Evolutionary conservation across 2,329 filamentous ascomycete genomes (phyloP), one percentile per base, ranked within the genome.

Genomic region (Magnaporthales sp.): DNA sequence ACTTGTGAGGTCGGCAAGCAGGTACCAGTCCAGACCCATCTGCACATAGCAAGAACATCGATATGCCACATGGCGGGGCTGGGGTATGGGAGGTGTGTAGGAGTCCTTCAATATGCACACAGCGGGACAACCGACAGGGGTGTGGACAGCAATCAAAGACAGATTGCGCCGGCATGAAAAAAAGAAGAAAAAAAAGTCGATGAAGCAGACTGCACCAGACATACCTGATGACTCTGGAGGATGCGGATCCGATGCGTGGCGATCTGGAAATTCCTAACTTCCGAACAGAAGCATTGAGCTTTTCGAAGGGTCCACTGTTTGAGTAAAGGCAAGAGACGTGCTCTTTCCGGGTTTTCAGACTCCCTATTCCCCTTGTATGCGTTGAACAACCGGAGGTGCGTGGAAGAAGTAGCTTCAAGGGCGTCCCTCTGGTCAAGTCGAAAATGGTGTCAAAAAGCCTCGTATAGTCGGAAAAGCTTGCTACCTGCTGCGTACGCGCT

Each of bases 31-130:
- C 61, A 63, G 61, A 32, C 9, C 11, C 24, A 60, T 60, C 56
- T 60, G 56, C 11, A 60, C 22, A 24, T 27, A 60, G 26, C 26
- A 60, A 26, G 26, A 60, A 60, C 22, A 15, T 67, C 68, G 66
- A 69, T 70, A 70, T 65, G 72, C 73, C 73, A 75, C 73, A 76
- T 76, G 75, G 77, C 75, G 74, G 77, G 77, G 76, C 75, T 73
- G 72, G 73, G 74, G 74, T 69, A 71, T 68, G 27, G 71, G 70
- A 69, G 72, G 68, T 71, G 68, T 70, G 72, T 73, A 71, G 71
- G 72, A 70, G 56, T 60, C 56, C 56, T 27, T 60, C 56, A 27
- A 7, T 60, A 60, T 26, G 22, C 56, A 29, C 3, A 29, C 56
- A 13, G 56, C 56, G 64, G 56, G 51, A 65, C 19, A 26, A 30